phyloP scores from a whole-genome alignment of 768 basidiomycete species.

The Pisolithus sp. region DNA sequence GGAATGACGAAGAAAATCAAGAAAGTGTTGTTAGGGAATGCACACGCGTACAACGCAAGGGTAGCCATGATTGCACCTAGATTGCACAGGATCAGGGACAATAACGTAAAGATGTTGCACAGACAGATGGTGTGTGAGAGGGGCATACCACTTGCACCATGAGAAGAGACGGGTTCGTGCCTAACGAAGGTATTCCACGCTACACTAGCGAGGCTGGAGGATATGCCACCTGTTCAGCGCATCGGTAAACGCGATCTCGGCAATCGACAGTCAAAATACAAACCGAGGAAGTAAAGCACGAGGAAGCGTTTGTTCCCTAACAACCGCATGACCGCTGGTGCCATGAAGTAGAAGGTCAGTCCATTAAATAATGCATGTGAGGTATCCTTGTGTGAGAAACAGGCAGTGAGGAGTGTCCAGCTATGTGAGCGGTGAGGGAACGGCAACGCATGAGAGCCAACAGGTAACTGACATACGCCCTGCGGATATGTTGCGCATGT shows the following conservation, averaged over 20 bases:
- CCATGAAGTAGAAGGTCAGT: conserved; percentile 76
- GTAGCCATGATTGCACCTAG: conserved; percentile 67
- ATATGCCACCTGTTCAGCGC: conserved; percentile 47
- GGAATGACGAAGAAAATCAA: conserved; percentile 72
- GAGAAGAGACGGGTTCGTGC: conserved; percentile 31
- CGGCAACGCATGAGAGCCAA: background rate
- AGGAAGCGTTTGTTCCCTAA: conserved; percentile 66
- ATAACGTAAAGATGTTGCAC: background rate
- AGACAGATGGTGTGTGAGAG: background rate
- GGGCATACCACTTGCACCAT: conserved; percentile 68
- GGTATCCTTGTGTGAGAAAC: conserved; percentile 63
- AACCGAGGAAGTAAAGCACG: conserved; percentile 67
- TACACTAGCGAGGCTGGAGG: conserved; percentile 43
- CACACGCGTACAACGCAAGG: conserved; percentile 66
- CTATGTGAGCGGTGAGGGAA: conserved; percentile 29
- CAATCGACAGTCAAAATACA: conserved; percentile 13
- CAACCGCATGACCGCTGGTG: conserved; percentile 50
- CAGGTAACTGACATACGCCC: conserved; percentile 55
- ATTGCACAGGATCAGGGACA: background rate
- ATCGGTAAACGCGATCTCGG: background rate
- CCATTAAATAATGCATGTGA: conserved; percentile 68
- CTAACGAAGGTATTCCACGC: conserved; percentile 39
- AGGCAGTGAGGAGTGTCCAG: conserved; percentile 67
- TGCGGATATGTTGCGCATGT: conserved; percentile 49
- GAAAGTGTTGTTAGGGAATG: conserved; percentile 60